Percentiles rank a stretch among this genome's conserved stretches.
phyloP scores from a whole-genome alignment of 2,329 filamentous ascomycete species.

The Fusarium sp. region DNA sequence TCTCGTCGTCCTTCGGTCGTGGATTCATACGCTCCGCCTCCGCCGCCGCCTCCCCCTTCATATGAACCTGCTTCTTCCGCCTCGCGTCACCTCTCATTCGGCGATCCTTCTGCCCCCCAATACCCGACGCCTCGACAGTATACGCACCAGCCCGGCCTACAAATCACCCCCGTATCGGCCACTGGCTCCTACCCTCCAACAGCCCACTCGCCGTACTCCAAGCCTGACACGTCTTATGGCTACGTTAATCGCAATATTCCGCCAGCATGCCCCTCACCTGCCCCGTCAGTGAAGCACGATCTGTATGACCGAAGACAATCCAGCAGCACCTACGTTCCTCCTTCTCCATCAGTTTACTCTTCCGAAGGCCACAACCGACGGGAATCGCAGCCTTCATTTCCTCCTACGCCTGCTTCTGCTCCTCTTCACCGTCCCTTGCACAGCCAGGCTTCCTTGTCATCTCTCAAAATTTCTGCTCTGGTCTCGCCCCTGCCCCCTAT shows the following conservation, averaged over 20 bases:
- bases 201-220: constrained; percentile 54
- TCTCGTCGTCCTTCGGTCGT: constrained; percentile 59
- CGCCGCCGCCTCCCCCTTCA: constrained; percentile 49
- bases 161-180: constrained; percentile 50
- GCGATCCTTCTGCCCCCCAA: constrained; percentile 48
- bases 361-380: constrained; percentile 44
- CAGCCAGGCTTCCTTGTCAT: constrained; percentile 46
- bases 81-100: constrained; percentile 49
- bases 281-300: constrained; percentile 46
- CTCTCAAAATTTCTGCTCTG: constrained; percentile 50
- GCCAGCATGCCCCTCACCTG: constrained; percentile 46
- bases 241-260: constrained; percentile 45
- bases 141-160: constrained; percentile 46
- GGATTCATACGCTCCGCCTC: constrained; percentile 52
- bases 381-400: constrained; percentile 46
- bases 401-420: constrained; percentile 42
- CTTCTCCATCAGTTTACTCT: constrained; percentile 50
- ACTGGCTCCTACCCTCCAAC: constrained; percentile 48
- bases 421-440: constrained; percentile 39
- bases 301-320: constrained; percentile 51
- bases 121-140: constrained; percentile 51
- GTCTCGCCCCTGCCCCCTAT: constrained; percentile 50
- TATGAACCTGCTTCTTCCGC: constrained; percentile 46
- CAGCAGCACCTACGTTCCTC: constrained; percentile 51
- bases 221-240: constrained; percentile 53